Evolutionary conservation across 2,329 filamentous ascomycete genomes (phyloP), one percentile per base, ranked within the genome.

Genomic region (Colletotrichum lini): DNA sequence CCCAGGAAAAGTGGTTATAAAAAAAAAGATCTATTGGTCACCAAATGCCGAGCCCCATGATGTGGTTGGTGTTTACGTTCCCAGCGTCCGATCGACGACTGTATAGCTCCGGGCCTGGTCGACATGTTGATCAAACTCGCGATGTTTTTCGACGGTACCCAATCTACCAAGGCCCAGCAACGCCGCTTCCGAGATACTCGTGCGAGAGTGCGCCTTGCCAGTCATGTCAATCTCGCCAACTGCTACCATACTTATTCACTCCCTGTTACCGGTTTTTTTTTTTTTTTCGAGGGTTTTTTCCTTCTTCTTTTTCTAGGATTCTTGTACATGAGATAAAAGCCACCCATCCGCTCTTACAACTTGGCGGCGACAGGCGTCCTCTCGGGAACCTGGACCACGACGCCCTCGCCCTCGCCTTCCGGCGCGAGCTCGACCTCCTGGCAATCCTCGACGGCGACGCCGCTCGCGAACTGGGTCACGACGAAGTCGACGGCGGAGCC

Each of bases 401-500:
- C 80, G 67, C 80, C 80, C 82, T 85, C 81, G 16, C 81, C 82
- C 83, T 82, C 79, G 2, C 74, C 75, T 23, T 75, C 73, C 2
- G 76, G 73, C 65, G 78, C 78, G 21, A 86, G 78, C 4, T 80
- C 83, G 21, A 94, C 90, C 82, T 98, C 91, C 84, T 99, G 94
- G 77, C 94, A 98, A 82, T 99, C 96, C 83, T 98, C 96, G 1
- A 87, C 83, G 0, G 83, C 89, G 15, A 96, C 92, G 2, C 93
- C 95, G 81, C 97, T 98, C 44, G 91, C 91, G 83, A 93, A 96
- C 84, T 98, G 96, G 75, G 93, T 89, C 2, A 98, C 96, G 6
- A 97, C 89, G 80, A 98, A 98, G 79, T 96, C 94, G 58, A 98
- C 85, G 23, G 91, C 86, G 35, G 84, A 82, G 2, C 82, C 85